A percentile compares a stretch with the other conserved stretches of the same genome.
phyloP scores from a whole-genome alignment of 2,329 filamentous ascomycete genomes.

The Akanthomyces dipterigenus region DNA sequence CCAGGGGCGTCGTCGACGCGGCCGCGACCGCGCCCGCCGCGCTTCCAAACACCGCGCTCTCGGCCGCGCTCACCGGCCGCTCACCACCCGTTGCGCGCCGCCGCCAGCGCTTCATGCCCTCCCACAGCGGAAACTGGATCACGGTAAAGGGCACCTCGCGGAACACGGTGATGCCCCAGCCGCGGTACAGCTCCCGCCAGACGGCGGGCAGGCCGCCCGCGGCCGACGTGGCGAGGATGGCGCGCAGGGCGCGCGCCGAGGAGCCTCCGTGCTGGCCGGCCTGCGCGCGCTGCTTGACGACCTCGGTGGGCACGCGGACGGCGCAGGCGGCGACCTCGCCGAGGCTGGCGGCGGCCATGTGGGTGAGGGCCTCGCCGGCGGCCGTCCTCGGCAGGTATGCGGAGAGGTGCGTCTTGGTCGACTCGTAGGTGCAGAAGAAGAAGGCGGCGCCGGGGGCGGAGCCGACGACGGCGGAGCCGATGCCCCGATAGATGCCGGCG shows the following conservation, averaged over 20 bases:
- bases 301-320: slow-evolving; percentile 85
- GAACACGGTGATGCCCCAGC: slow-evolving; percentile 87
- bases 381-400: slow-evolving; percentile 19
- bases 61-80: slow-evolving; percentile 53
- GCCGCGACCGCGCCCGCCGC: slow-evolving; percentile 79
- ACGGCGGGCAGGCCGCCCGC: slow-evolving; percentile 50
- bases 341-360: slow-evolving; percentile 79
- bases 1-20: slow-evolving; percentile 81
- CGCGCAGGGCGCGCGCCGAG: slow-evolving; percentile 57
- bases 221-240: slow-evolving; percentile 48
- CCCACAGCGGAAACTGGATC: slow-evolving; percentile 96
- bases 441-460: slow-evolving; percentile 90
- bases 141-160: slow-evolving; percentile 96
- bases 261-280: slow-evolving; percentile 72
- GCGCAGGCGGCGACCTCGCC: slow-evolving; percentile 92
- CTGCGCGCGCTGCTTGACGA: slow-evolving; percentile 94
- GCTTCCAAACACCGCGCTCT: slow-evolving; percentile 81
- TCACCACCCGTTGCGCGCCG: slow-evolving; percentile 32
- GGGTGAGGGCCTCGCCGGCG: slow-evolving; percentile 38
- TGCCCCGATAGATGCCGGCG: slow-evolving; percentile 84
- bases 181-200: slow-evolving; percentile 80
- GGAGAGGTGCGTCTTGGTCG: slow-evolving; percentile 52
- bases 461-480: slow-evolving; percentile 82
- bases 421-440: slow-evolving; percentile 95
- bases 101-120: slow-evolving; percentile 74